Evolutionary conservation across 2,329 filamentous ascomycete genomes (phyloP).

Genomic region (Dothiorella sarmentorum): DNA sequence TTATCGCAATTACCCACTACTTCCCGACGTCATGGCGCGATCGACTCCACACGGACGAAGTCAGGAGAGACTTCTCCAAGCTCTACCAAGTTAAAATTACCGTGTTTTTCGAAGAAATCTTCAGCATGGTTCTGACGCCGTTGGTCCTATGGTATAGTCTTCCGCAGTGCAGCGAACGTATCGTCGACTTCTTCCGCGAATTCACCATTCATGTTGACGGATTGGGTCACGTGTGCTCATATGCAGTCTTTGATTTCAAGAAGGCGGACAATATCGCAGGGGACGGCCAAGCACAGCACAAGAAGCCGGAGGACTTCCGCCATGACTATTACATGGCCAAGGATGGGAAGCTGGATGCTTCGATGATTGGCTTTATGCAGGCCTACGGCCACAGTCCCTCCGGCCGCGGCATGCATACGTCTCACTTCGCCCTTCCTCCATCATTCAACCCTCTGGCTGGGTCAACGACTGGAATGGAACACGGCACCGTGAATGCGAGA

Average conservation of each 20-base stretch:
- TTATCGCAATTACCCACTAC: slow-evolving; percentile 91
- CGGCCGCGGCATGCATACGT: not conserved
- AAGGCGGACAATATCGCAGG: slow-evolving; percentile 61
- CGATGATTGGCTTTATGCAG: slow-evolving; percentile 90
- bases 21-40: slow-evolving; percentile 85
- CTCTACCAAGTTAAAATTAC: slow-evolving; percentile 90
- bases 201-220: slow-evolving; percentile 97
- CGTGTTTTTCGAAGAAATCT: slow-evolving; percentile 87
- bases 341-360: slow-evolving; percentile 97
- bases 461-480: slow-evolving; percentile 1
- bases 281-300: slow-evolving; percentile 44
- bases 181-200: slow-evolving; percentile 97
- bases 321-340: slow-evolving; percentile 94
- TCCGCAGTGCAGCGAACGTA: slow-evolving; percentile 82
- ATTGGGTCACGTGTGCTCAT: slow-evolving; percentile 92
- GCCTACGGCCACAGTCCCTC: slow-evolving; percentile 58
- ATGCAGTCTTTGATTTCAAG: slow-evolving; percentile 96
- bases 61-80: slow-evolving; percentile 83
- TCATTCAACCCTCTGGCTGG: slow-evolving; percentile 7
- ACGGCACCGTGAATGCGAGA: not conserved
- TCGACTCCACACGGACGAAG: slow-evolving; percentile 88
- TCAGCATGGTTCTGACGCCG: slow-evolving; percentile 89
- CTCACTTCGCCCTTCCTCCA: slow-evolving; percentile 10
- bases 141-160: slow-evolving; percentile 84
- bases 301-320: slow-evolving; percentile 63